Conservation (phyloP, 495 filamentous ascomycete species). For the Xanthoparmelia taractica region DNA sequence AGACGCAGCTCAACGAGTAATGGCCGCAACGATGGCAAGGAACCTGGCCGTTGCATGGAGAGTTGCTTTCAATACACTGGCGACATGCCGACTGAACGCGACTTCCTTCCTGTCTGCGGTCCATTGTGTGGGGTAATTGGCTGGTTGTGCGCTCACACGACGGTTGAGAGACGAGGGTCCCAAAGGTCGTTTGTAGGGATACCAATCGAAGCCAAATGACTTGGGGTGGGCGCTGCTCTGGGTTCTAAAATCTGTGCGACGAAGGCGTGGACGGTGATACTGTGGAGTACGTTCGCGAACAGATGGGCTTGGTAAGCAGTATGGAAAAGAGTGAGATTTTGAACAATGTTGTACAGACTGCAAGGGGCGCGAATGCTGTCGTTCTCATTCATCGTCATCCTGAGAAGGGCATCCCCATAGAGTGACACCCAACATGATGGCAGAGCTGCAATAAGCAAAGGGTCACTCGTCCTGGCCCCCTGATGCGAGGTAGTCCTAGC, state of each 20-base stretch:
- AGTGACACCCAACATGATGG: not conserved
- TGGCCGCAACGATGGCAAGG: not conserved
- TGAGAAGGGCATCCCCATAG: not conserved
- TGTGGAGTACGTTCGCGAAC: not conserved
- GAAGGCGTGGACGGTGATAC: not conserved
- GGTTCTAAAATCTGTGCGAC: not conserved
- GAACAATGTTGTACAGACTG: not conserved
- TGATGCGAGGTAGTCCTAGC: conserved; percentile 5
- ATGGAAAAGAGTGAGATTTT: not conserved
- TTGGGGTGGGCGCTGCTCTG: not conserved
- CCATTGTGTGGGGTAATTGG: not conserved
- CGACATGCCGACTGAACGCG: not conserved
- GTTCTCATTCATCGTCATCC: not conserved
- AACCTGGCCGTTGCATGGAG: not conserved
- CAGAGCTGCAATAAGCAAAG: not conserved
- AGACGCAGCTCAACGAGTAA: not conserved
- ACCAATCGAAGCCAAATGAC: not conserved
- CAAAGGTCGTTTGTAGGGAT: not conserved
- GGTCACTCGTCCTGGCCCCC: not conserved
- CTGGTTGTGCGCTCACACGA: not conserved
- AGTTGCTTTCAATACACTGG: not conserved
- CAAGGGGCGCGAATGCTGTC: not conserved
- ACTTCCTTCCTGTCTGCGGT: conserved; percentile 1
- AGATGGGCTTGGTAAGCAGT: not conserved
- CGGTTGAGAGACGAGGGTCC: not conserved